Conservation (phyloP, 805 yeast genomes). For the Metschnikowia orientalis region DNA sequence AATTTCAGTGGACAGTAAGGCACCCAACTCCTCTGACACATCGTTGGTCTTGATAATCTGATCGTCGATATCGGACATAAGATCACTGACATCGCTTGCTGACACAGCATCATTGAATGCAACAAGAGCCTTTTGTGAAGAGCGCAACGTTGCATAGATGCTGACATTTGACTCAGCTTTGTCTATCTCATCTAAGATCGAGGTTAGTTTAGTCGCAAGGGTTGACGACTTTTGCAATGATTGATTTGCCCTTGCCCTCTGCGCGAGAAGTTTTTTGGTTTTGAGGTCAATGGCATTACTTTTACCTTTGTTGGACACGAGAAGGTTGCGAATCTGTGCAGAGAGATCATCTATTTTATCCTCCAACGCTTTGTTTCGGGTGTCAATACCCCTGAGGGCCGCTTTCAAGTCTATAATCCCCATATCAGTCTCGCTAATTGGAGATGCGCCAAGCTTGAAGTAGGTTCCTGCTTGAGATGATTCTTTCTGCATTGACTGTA, state of each 20-base stretch:
- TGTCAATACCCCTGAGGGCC: conserved; percentile 17
- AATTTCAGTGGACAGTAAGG: conserved; percentile 7
- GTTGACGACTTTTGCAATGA: conserved; percentile 19
- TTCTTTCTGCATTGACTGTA: conserved; percentile 4
- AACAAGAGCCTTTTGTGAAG: conserved; percentile 24
- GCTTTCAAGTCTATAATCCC: conserved; percentile 27
- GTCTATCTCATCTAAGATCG: conserved; percentile 30
- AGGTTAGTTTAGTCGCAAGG: conserved; percentile 20
- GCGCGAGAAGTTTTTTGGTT: conserved; percentile 17
- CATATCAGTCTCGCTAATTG: conserved; percentile 28
- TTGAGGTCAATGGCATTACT: conserved; percentile 17
- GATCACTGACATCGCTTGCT: conserved; percentile 24
- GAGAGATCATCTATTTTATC: conserved; percentile 18
- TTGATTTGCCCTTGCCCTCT: conserved; percentile 13
- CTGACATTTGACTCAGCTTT: conserved; percentile 30
- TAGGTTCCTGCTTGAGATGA: conserved; percentile 6
- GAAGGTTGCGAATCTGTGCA: conserved; percentile 13
- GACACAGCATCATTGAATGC: conserved; percentile 26
- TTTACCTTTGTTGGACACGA: conserved; percentile 7
- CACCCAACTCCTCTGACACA: conserved; percentile 24
- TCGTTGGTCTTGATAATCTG: conserved; percentile 28
- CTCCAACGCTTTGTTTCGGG: conserved; percentile 20
- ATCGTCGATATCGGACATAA: conserved; percentile 28
- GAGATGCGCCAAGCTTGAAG: conserved; percentile 20
- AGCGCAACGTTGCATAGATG: conserved; percentile 23